Conservation (phyloP, 2,329 filamentous ascomycete genomes). For the Fusarium dimerum region DNA sequence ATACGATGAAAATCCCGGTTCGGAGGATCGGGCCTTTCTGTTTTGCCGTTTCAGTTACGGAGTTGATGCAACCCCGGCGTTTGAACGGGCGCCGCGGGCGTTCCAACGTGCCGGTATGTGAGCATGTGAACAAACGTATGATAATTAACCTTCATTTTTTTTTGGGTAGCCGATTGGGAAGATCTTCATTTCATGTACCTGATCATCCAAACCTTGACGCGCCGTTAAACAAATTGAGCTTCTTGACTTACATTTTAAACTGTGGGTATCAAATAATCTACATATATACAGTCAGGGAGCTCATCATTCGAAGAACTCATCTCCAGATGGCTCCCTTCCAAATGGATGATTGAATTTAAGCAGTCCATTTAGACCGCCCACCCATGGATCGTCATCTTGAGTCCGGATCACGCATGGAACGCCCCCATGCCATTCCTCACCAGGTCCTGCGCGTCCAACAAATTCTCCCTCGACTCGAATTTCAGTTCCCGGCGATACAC, state of each 20-base stretch:
- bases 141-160: background rate
- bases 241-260: background rate
- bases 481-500: constrained; percentile 75
- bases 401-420: constrained; percentile 86
- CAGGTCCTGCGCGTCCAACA: constrained; percentile 51
- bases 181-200: background rate
- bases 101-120: background rate
- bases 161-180: background rate
- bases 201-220: background rate
- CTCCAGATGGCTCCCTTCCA: constrained; percentile 51
- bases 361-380: constrained; percentile 87
- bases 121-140: background rate
- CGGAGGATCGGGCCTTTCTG: background rate
- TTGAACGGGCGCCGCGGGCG: no score
- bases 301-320: constrained; percentile 31
- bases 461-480: constrained; percentile 86
- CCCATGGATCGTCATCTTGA: constrained; percentile 88
- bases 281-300: background rate
- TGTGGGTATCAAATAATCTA: constrained; percentile 8
- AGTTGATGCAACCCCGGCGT: background rate
- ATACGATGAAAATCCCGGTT: background rate
- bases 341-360: constrained; percentile 98
- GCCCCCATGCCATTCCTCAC: constrained; percentile 67
- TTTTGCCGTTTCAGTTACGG: background rate
- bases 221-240: background rate